A percentile compares a stretch with the other conserved stretches of the same genome.
These are phyloP conservation scores for Shiraia sp. DNA, from an alignment of 2,329 filamentous ascomycete species.

Conservation along the genomic window DNA sequence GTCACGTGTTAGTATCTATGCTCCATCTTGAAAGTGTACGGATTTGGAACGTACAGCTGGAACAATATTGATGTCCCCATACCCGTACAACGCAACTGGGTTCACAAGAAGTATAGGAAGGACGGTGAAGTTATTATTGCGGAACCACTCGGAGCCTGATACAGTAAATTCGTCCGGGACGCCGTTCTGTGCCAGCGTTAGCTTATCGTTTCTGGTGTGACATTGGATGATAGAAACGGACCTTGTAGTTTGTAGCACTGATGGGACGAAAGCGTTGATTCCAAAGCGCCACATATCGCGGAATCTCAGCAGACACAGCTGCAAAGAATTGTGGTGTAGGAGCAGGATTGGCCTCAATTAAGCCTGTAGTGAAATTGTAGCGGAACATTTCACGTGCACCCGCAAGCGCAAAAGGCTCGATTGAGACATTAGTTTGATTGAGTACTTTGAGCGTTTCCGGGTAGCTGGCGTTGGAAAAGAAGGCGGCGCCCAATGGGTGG, in stretches of 20 bases:
- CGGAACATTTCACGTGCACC: constrained; percentile 37
- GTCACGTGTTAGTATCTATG: constrained; percentile 32
- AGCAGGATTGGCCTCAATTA: constrained; percentile 25
- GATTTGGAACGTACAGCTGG: constrained; percentile 40
- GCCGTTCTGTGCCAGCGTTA: constrained; percentile 37
- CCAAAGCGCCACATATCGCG: constrained; percentile 40
- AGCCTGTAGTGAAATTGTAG: constrained; percentile 40
- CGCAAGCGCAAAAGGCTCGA: constrained; percentile 37
- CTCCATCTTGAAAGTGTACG: constrained; percentile 20
- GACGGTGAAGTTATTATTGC: constrained; percentile 40
- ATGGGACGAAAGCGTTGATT: constrained; percentile 36
- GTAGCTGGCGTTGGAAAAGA: constrained; percentile 45
- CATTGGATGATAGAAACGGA: constrained; percentile 16
- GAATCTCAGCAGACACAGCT: constrained; percentile 35
- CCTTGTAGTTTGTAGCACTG: constrained; percentile 42
- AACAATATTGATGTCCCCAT: constrained; percentile 43
- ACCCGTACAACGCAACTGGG: constrained; percentile 43
- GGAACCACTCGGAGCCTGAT: constrained; percentile 41
- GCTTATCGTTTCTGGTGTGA: constrained; percentile 10
- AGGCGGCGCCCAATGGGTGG: constrained; percentile 45
- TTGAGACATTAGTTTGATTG: constrained; percentile 36
- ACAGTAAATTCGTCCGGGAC: constrained; percentile 42
- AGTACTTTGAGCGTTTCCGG: constrained; percentile 41
- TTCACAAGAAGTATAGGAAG: constrained; percentile 41
- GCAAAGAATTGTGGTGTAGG: constrained; percentile 28